Conservation (phyloP, 768 basidiomycete genomes). For the Leucosporidium creatinivorum region DNA sequence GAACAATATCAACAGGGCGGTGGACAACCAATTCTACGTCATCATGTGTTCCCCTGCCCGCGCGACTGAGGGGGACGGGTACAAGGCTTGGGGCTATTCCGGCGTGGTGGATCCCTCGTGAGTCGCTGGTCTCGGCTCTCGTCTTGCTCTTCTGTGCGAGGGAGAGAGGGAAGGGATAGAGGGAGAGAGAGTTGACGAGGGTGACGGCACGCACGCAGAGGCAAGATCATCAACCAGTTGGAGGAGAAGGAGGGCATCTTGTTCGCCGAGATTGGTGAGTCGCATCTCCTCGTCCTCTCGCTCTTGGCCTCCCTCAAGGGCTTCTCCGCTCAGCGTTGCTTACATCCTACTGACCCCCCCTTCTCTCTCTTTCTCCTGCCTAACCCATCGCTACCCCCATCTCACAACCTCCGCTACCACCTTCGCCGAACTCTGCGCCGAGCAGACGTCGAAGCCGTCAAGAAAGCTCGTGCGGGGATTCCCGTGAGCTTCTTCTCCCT, state of each 20-base stretch:
- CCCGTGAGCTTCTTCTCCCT: conserved; percentile 51
- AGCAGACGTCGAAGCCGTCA: conserved; percentile 57
- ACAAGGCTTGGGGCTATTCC: conserved; percentile 57
- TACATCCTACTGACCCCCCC: too few relatives aligned
- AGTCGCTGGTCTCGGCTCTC: too few relatives aligned
- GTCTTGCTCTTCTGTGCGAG: conserved; percentile 61
- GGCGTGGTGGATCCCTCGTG: conserved; percentile 43
- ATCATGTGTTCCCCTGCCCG: conserved; percentile 94
- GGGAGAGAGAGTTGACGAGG: background rate
- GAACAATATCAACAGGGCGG: conserved; percentile 60
- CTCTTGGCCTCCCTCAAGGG: background rate
- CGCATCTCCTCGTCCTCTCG: conserved; percentile 28
- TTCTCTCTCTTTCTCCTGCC: too few relatives aligned
- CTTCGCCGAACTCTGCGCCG: too few relatives aligned
- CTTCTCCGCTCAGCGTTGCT: background rate
- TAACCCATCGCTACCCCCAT: too few relatives aligned
- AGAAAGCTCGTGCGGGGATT: conserved; percentile 67
- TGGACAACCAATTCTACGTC: conserved; percentile 95
- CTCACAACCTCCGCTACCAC: too few relatives aligned
- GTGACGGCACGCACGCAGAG: conserved; percentile 49
- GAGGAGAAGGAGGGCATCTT: conserved; percentile 70
- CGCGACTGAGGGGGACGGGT: conserved; percentile 61
- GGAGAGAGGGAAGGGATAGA: too few relatives aligned
- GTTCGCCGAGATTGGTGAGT: conserved; percentile 71
- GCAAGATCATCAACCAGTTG: conserved; percentile 63